Evolutionary conservation across 1,284 basidiomycete species (phyloP), one percentile per base, ranked within the genome.

Genomic region (Porodaedalea pini): DNA sequence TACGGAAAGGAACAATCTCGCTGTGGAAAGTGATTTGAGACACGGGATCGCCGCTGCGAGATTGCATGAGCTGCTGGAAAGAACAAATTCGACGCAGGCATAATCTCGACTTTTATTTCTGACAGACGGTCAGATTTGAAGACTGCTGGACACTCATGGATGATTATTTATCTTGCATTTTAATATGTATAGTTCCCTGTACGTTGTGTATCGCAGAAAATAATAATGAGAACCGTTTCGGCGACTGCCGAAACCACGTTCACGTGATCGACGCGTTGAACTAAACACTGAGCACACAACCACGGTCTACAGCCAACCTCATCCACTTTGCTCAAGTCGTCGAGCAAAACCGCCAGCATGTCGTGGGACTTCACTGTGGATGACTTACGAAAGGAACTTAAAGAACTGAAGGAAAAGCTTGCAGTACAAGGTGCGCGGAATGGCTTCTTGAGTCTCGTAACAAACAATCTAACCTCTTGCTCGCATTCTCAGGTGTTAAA

Each of bases 1-100:
- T 23, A 11, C 54, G 4, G 43, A 51, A 31, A 48, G 17, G 25
- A 32, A 40, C 13, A 36, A 44, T 23, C n/a, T 13, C 4, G 32
- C 21, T 8, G 39, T 19, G 54, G 57, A 56, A n/a, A 56, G 52
- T 21, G 61, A 62, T 52, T 50, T 69, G 47, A 62, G 63, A 57
- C 66, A 69, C 36, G 72, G 72, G 6, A 62, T 69, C 1, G 75
- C 71, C 13, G 71, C 66, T 11, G 69, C 68, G 29, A 72, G 70
- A 63, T 60, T 76, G 59, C 69, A 62, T 45, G 72, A 76, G 64
- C 64, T 76, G 58, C 61, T 76, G 52, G 70, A 69, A 53, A 68
- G 71, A 54, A 64, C 50, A 29, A 51, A 44, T 23, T 48, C 43
- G 11, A 19, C 52, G 32, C 51, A 50, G 31, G 6, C 40, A 29